phyloP scores from a whole-genome alignment of 2,329 filamentous ascomycete species.

The Penicillium psychrosexuale region DNA sequence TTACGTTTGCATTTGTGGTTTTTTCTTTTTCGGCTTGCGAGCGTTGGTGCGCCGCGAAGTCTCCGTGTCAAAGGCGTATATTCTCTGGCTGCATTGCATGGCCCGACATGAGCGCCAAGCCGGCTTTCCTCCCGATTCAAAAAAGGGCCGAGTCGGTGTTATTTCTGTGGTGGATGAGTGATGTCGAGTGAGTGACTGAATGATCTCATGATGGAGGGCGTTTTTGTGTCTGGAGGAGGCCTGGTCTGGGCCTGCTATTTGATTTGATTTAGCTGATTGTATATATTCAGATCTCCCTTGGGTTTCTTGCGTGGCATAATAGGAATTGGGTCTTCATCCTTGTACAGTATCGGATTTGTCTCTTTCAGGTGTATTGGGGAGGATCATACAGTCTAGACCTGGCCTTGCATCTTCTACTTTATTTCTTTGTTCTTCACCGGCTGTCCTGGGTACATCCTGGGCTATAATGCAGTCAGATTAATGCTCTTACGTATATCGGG shows the following conservation, averaged over 20 bases:
- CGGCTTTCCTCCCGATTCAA: background rate
- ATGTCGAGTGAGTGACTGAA: background rate
- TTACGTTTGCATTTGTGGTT: conserved; percentile 1
- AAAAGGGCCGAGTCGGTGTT: background rate
- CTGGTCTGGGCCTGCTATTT: background rate
- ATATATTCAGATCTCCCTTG: background rate
- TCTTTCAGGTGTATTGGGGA: background rate
- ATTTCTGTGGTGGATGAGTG: background rate
- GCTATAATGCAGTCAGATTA: background rate
- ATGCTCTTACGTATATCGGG: background rate
- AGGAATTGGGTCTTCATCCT: background rate
- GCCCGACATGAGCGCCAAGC: background rate
- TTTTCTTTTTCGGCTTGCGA: conserved; percentile 5
- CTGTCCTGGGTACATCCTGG: background rate
- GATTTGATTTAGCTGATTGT: background rate
- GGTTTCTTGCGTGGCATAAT: background rate
- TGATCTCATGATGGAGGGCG: conserved; percentile 3
- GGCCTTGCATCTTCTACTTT: background rate
- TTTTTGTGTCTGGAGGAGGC: background rate
- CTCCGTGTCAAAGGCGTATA: background rate
- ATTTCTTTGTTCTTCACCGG: background rate
- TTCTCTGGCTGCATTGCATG: background rate
- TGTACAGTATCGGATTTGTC: conserved; percentile 2
- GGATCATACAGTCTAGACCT: background rate
- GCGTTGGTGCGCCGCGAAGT: conserved; percentile 1